These are phyloP conservation scores for Croton laevigatus DNA, from an alignment of 441 rosid genomes.

Conservation along the genomic window DNA sequence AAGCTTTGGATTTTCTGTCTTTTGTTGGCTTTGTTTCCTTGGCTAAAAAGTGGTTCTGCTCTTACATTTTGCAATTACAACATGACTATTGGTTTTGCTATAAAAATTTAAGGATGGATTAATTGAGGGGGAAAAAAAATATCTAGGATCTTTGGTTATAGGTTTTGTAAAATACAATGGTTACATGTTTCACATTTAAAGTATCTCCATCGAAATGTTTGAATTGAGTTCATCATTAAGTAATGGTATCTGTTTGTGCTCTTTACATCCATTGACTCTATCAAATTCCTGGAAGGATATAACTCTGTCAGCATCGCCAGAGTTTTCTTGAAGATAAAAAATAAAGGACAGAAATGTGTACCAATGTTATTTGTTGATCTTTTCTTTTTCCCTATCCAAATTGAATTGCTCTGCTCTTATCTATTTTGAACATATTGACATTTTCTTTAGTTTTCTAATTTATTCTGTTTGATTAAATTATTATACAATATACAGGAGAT, in stretches of 20 bases:
- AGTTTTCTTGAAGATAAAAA: not conserved
- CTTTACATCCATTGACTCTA: not conserved
- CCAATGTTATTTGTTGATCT: not conserved
- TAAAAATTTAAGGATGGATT: not conserved
- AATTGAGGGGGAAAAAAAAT: not conserved
- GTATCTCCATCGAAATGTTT: not conserved
- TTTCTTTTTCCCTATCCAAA: not conserved
- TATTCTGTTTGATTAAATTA: conserved; percentile 13
- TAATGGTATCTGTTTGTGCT: not conserved
- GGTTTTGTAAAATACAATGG: not conserved
- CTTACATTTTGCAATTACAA: not conserved
- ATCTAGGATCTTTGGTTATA: not conserved
- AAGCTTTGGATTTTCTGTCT: not conserved
- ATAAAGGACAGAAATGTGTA: not conserved
- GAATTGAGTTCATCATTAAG: not conserved
- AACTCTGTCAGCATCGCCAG: not conserved
- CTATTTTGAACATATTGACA: not conserved
- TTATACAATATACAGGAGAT: conserved; percentile 47
- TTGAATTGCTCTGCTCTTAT: not conserved
- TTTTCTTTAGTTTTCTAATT: not conserved
- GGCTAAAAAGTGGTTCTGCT: not conserved
- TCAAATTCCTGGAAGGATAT: not conserved
- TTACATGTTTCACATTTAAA: not conserved
- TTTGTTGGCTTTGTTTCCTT: not conserved
- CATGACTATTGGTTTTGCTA: not conserved